phyloP scores from a whole-genome alignment of 768 basidiomycete genomes.

The Hypholoma sublateritium region DNA sequence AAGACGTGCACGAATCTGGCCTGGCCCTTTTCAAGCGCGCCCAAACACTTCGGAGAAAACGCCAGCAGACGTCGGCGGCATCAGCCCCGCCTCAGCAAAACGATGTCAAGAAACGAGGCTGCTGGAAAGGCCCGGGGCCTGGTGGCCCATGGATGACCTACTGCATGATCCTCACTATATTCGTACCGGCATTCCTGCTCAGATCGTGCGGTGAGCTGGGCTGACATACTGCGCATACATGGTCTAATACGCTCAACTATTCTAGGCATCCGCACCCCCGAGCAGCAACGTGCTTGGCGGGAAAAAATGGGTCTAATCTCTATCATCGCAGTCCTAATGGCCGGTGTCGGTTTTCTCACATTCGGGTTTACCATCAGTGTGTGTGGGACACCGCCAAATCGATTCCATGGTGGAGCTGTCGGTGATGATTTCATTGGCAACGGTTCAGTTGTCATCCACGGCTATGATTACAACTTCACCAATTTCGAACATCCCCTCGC shows the following conservation, averaged over 20 bases:
- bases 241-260: neutral
- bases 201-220: conserved; percentile 68
- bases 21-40: conserved; percentile 89
- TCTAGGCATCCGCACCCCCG: conserved; percentile 83
- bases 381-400: conserved; percentile 83
- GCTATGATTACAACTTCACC: conserved; percentile 90
- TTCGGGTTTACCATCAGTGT: conserved; percentile 97
- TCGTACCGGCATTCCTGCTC: conserved; percentile 79
- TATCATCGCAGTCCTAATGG: conserved; percentile 84
- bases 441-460: conserved; percentile 89
- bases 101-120: conserved; percentile 42
- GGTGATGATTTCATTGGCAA: conserved; percentile 69
- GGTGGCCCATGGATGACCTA: conserved; percentile 96
- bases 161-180: conserved; percentile 81
- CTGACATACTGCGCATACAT: neutral
- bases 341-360: conserved; percentile 93
- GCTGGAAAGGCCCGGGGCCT: conserved; percentile 83
- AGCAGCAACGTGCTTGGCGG: conserved; percentile 95
- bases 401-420: conserved; percentile 79
- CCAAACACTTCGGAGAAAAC: conserved; percentile 75
- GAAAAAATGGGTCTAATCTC: conserved; percentile 95
- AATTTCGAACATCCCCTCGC: conserved; percentile 82
- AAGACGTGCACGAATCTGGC: conserved; percentile 90
- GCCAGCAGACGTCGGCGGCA: conserved; percentile 42
- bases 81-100: conserved; percentile 32